phyloP scores from a whole-genome alignment of 768 basidiomycete genomes.

The Russula olivacea region DNA sequence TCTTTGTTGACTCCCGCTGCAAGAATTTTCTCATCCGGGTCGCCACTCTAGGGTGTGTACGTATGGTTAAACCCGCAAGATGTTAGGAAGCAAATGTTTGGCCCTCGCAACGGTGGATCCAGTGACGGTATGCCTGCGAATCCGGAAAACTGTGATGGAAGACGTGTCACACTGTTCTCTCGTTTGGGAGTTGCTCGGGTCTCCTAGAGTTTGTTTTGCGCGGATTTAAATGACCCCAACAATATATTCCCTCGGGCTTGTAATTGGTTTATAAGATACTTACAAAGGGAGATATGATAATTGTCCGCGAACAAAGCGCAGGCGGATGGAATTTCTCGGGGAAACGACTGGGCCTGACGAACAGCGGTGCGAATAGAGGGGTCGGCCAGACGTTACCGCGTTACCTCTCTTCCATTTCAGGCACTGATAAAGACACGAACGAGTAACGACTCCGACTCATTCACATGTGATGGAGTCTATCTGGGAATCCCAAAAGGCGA shows the following conservation, averaged over 20 bases:
- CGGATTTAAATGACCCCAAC: not conserved
- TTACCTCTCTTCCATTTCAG: not conserved
- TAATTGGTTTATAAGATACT: no score
- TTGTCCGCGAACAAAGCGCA: not conserved
- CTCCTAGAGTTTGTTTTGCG: not conserved
- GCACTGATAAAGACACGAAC: not conserved
- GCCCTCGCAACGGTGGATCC: not conserved
- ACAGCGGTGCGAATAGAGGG: not conserved
- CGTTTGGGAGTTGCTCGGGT: no score
- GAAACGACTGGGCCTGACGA: not conserved
- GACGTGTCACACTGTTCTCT: no score
- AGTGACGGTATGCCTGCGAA: not conserved
- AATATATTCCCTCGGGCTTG: not conserved
- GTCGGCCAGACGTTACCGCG: not conserved
- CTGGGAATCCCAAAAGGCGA: not conserved
- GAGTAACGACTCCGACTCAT: not conserved
- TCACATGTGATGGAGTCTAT: not conserved
- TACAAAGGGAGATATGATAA: not conserved
- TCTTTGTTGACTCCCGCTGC: not conserved
- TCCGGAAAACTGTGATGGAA: no score
- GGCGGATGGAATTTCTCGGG: not conserved
- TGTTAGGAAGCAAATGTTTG: not conserved
- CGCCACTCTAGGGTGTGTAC: not conserved
- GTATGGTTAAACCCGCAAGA: not conserved
- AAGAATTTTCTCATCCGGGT: no score